Percentiles rank a stretch among this genome's conserved stretches.
phyloP scores from a whole-genome alignment of 441 rosid species.

The Gossypium aridum region DNA sequence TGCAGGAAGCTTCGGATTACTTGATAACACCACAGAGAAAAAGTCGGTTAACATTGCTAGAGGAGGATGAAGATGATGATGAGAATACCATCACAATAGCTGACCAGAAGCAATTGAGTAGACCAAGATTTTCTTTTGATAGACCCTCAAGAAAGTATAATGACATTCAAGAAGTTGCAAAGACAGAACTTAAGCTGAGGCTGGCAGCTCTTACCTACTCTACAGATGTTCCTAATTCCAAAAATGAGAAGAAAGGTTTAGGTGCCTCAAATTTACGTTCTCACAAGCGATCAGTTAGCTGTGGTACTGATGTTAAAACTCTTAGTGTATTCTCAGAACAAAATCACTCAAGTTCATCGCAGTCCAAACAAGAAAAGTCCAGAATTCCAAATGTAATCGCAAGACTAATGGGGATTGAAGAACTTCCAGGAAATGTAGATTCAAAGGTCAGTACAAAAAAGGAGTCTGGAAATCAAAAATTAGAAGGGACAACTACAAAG shows the following conservation, averaged over 20 bases:
- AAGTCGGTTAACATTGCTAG: constrained; percentile 60
- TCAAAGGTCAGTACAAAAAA: constrained; percentile 24
- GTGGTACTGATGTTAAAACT: constrained; percentile 16
- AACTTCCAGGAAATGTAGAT: constrained; percentile 50
- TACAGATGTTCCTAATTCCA: constrained; percentile 25
- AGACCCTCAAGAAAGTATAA: constrained; percentile 28
- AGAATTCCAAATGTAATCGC: constrained; percentile 87
- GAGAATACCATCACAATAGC: constrained; percentile 13
- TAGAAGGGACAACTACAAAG: constrained; percentile 18
- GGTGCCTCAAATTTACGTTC: constrained; percentile 25
- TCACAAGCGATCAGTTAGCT: constrained; percentile 36
- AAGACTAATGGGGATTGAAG: constrained; percentile 81
- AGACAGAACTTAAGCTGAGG: constrained; percentile 39
- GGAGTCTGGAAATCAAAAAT: constrained; percentile 26
- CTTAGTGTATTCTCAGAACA: constrained; percentile 26
- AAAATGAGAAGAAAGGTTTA: constrained; percentile 21
- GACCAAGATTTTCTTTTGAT: constrained; percentile 50
- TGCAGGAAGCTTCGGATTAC: constrained; percentile 67
- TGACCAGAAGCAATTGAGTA: constrained; percentile 39
- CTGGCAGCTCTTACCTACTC: constrained; percentile 39
- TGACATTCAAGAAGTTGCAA: constrained; percentile 34
- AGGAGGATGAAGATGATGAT: constrained; percentile 47
- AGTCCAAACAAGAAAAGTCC: constrained; percentile 44
- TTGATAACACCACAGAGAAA: constrained; percentile 39
- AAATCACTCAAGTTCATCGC: constrained; percentile 27